A percentile compares a stretch with the other conserved stretches of the same genome.
phyloP scores from a whole-genome alignment of 176 grass and related monocot genomes.

The Lolium rigidum region DNA sequence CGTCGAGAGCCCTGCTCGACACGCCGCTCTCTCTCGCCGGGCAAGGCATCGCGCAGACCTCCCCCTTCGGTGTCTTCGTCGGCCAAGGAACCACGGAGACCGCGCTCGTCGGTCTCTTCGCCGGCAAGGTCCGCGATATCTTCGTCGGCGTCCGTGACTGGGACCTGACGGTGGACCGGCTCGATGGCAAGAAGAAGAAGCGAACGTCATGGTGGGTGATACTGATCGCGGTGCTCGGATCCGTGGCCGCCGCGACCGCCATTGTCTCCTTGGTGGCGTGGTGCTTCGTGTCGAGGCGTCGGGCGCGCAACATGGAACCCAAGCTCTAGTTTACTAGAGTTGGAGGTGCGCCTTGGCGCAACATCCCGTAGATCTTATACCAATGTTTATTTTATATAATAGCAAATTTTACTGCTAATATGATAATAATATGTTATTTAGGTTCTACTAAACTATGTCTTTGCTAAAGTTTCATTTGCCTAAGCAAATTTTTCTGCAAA shows the following conservation, averaged over 20 bases:
- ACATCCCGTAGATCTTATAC: no score
- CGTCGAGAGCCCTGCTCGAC: no score
- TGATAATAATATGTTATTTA: no score
- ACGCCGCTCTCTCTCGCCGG: no score
- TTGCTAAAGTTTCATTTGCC: no score
- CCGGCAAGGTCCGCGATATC: not conserved
- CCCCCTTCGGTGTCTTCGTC: no score
- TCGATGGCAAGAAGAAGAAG: conserved; percentile 8
- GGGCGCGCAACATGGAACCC: not conserved
- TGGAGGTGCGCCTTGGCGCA: not conserved
- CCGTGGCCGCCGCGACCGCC: not conserved
- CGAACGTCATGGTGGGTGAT: conserved; percentile 19
- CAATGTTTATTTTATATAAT: no score
- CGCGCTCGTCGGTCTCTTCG: conserved; percentile 12
- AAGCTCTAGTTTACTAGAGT: not conserved
- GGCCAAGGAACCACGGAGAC: not conserved
- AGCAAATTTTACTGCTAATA: no score
- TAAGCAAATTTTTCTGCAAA: no score
- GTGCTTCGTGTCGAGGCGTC: not conserved
- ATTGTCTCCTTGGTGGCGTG: not conserved
- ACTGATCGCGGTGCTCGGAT: conserved; percentile 28
- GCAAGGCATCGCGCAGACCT: no score
- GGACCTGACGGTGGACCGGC: conserved; percentile 24
- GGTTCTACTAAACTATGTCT: no score
- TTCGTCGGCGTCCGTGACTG: conserved; percentile 24